Percentiles rank a stretch among this genome's conserved stretches.
Conservation (phyloP, 148 eudicot species). For the Oxyria digyna region DNA sequence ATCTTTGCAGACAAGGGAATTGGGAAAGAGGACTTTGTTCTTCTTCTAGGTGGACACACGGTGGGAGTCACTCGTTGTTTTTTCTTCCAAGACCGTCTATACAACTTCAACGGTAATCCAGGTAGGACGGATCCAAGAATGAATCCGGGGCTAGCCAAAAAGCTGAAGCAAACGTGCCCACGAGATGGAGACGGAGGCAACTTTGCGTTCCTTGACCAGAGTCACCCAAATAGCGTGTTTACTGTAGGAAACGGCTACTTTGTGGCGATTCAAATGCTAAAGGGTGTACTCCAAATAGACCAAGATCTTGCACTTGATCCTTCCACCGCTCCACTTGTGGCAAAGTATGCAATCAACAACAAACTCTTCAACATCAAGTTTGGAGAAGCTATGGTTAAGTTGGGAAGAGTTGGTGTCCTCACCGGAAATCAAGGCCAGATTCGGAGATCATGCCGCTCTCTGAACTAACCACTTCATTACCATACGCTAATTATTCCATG, state of each 20-base stretch:
- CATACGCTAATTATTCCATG: no score
- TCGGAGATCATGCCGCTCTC: constrained; percentile 39
- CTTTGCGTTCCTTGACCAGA: constrained; percentile 42
- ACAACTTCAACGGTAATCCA: constrained; percentile 27
- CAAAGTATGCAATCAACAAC: constrained; percentile 28
- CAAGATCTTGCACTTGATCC: constrained; percentile 38
- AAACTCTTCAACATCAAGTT: constrained; percentile 38
- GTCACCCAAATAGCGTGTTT: constrained; percentile 41
- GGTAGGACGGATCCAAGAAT: constrained; percentile 45
- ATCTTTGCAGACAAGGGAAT: constrained; percentile 27
- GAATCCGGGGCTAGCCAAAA: constrained; percentile 37
- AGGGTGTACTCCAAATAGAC: constrained; percentile 60
- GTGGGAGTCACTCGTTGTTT: constrained; percentile 71
- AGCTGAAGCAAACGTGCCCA: constrained; percentile 50
- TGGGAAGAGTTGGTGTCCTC: constrained; percentile 61
- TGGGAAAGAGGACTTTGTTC: constrained; percentile 23
- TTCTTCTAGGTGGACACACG: constrained; percentile 69
- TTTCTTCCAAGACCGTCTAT: constrained; percentile 43
- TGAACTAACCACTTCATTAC: no score
- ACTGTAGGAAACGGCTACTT: constrained; percentile 38
- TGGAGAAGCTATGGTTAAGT: constrained; percentile 61
- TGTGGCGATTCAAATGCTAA: constrained; percentile 28
- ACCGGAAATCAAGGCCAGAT: constrained; percentile 62
- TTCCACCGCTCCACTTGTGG: constrained; percentile 30
- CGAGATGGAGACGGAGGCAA: constrained; percentile 24